Evolutionary conservation across 805 yeast species (phyloP).

Genomic region (Candida nitratophila): DNA sequence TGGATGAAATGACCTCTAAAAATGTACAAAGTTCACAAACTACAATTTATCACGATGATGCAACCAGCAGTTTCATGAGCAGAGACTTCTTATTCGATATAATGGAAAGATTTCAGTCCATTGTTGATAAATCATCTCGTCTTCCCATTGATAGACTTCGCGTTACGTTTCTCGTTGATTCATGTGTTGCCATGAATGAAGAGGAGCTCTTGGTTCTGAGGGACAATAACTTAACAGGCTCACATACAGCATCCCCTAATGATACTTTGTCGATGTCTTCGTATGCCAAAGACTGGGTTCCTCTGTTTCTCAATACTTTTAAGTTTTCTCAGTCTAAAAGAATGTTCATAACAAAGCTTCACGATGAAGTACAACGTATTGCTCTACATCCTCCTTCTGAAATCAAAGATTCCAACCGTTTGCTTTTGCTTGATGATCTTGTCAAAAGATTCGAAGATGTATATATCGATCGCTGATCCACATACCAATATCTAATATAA

Average conservation of each 20-base stretch:
- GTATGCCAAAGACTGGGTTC: constrained; percentile 7
- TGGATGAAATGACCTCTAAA: background rate
- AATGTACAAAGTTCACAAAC: background rate
- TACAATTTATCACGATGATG: background rate
- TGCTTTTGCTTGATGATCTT: no score
- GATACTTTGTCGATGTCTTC: background rate
- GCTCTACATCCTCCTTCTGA: background rate
- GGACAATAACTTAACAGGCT: no score
- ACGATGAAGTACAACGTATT: background rate
- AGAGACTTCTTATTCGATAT: background rate
- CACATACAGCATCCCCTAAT: no score
- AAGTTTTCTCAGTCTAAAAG: constrained; percentile 18
- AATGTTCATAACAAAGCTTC: constrained; percentile 8
- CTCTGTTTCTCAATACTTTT: constrained; percentile 6
- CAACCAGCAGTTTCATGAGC: background rate
- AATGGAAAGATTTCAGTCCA: background rate
- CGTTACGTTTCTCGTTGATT: background rate
- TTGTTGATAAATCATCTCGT: background rate
- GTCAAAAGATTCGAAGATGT: no score
- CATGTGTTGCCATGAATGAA: constrained; percentile 1
- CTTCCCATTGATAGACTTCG: background rate
- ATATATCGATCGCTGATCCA: no score
- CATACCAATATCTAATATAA: no score
- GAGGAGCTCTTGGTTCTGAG: background rate
- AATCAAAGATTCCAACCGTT: no score